Percentiles rank a stretch among this genome's conserved stretches.
Conservation (phyloP, 345 rosid genomes). For the Citrus medica region DNA sequence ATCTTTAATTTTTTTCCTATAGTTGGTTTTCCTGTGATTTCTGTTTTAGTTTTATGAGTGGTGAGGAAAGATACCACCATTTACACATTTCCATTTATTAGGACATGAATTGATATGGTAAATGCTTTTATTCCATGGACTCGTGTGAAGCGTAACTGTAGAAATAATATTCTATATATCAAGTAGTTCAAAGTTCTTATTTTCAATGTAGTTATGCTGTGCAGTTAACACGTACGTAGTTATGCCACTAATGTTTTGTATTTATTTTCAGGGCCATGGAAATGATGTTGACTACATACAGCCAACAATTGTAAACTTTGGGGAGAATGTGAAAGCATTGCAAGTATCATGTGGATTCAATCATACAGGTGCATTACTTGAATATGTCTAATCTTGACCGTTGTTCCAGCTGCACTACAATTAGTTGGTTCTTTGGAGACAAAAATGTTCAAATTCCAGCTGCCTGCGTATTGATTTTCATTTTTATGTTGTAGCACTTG, state of each 20-base stretch:
- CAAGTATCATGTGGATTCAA: slow-evolving; percentile 90
- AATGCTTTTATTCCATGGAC: too few species aligned
- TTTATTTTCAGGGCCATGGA: slow-evolving; percentile 70
- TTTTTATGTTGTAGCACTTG: too few species aligned
- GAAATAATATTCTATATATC: too few species aligned
- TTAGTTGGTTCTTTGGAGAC: background rate
- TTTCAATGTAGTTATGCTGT: background rate
- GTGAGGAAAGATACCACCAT: too few species aligned
- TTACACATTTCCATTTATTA: too few species aligned
- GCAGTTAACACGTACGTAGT: background rate
- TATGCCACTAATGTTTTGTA: background rate
- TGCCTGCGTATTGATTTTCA: background rate
- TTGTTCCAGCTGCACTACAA: background rate
- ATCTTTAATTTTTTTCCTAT: too few species aligned
- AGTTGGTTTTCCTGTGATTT: too few species aligned
- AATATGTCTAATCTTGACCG: slow-evolving; percentile 25
- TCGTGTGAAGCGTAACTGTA: too few species aligned
- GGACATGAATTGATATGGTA: too few species aligned
- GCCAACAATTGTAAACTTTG: slow-evolving; percentile 55
- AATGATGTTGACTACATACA: slow-evolving; percentile 68
- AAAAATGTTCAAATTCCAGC: background rate
- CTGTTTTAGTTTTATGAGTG: too few species aligned
- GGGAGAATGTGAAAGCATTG: slow-evolving; percentile 53
- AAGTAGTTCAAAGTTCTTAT: too few species aligned
- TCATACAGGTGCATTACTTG: slow-evolving; percentile 78